Percentiles rank a stretch among this genome's conserved stretches.
Conservation (phyloP, 345 rosid species). For the Eutrema heterophyllum region DNA sequence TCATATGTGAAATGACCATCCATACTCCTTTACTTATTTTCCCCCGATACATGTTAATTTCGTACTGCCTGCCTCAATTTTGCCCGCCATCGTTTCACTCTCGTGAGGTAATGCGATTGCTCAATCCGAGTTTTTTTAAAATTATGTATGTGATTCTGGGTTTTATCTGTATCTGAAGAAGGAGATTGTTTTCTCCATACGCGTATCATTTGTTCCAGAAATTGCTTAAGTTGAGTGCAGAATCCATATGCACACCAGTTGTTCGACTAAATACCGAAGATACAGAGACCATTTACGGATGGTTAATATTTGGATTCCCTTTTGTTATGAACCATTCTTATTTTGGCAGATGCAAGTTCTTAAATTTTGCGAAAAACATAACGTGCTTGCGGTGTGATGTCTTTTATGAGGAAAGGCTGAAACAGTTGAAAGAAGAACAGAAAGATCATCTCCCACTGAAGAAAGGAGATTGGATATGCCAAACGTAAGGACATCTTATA, state of each 20-base stretch:
- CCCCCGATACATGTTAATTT: too few species aligned
- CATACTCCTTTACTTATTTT: too few species aligned
- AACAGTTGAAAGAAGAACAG: constrained; percentile 52
- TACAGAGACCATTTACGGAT: background rate
- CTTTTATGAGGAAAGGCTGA: constrained; percentile 57
- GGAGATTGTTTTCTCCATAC: background rate
- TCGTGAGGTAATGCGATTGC: constrained; percentile 52
- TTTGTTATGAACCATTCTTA: background rate
- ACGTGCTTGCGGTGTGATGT: constrained; percentile 65
- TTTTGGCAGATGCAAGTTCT: constrained; percentile 66
- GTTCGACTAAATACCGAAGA: constrained; percentile 1
- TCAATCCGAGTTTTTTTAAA: too few species aligned
- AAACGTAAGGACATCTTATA: constrained; percentile 40
- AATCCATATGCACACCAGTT: constrained; percentile 10
- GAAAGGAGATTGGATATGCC: constrained; percentile 94
- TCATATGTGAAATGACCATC: too few species aligned
- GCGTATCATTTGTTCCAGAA: background rate
- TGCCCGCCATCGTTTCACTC: constrained; percentile 56
- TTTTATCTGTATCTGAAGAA: background rate
- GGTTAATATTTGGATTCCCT: background rate
- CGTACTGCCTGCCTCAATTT: constrained; percentile 84
- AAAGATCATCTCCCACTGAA: constrained; percentile 71
- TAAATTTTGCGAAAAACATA: constrained; percentile 77
- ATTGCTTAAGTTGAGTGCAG: background rate
- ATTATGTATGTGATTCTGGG: background rate